Conservation (phyloP, 2,329 filamentous ascomycete genomes). For the Scopulariopsis brevicaulis region DNA sequence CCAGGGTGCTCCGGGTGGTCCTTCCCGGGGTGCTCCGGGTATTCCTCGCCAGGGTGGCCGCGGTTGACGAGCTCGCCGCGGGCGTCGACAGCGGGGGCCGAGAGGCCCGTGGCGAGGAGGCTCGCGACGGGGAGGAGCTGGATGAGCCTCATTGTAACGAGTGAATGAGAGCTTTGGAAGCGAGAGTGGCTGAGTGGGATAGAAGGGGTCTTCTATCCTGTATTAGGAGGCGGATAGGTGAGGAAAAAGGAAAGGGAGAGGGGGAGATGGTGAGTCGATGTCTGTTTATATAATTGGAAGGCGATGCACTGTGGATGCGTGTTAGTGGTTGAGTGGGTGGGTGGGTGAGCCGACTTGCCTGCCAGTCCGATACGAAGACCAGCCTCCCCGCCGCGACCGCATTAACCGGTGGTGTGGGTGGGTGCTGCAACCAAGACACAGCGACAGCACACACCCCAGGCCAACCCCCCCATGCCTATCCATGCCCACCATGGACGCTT, state of each 20-base stretch:
- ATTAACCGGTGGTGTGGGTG: background rate
- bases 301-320: background rate
- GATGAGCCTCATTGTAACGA: slow-evolving; percentile 20
- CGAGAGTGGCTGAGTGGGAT: background rate
- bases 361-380: background rate
- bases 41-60: background rate
- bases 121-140: slow-evolving; percentile 19
- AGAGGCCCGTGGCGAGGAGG: slow-evolving; percentile 17
- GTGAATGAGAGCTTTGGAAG: background rate
- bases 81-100: slow-evolving; percentile 10
- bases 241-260: background rate
- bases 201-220: background rate
- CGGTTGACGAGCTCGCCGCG: background rate
- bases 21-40: background rate
- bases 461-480: background rate
- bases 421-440: background rate
- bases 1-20: background rate
- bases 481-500: background rate
- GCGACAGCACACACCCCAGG: background rate
- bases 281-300: background rate
- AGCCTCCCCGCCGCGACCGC: background rate
- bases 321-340: background rate
- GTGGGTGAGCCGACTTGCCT: background rate
- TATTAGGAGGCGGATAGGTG: background rate
- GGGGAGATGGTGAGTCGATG: background rate